Base-by-base conservation (phyloP, 306 rosid genomes). In the Prunus padus region DNA sequence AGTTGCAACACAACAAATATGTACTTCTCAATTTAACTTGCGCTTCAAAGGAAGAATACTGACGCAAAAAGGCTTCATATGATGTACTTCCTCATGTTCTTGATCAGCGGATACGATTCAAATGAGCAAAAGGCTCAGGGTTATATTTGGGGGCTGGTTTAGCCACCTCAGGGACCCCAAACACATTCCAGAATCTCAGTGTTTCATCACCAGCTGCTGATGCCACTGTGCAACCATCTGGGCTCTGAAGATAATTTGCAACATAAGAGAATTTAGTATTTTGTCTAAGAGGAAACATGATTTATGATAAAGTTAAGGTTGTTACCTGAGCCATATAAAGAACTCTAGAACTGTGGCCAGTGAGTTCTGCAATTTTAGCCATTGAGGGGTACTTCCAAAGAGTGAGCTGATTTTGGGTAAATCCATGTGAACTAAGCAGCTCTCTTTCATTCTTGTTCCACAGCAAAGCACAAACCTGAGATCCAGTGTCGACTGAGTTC, bases 361-460 rank as follows among this genome's bases (percentile, higher is more conserved):
- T 85, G 79, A 92, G 93, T 82, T 92, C 97, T 11, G 87, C 90
- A 86, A 87, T 82, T 80, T 88, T 90, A 65, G 84, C 84, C 96
- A 92, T 92, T 7, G 97, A 92, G 11, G 97, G 97, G 65, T 92
- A 92, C 59, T 92, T 90, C 97, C 97, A 92, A 59, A 92, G 96
- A 59, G 93, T 85, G n/a, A 83, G 83, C 83, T 83, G 97, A 72
- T 92, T 90, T 68, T 92, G 84, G 10, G 91, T 79, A 71, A 84
- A 88, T 42, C 97, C 97, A 40, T 92, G 97, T 1, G 97, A 88
- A 82, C 97, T 92, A 51, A 92, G 97, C 72, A 92, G 79, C 85
- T 90, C 97, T 12, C 92, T 88, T 82, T 92, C 97, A n/a, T 88
- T 90, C 87, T 90, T 86, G 82, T 85, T 92, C 97, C 97, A 90